Base-by-base conservation (phyloP, 2,329 filamentous ascomycete genomes). In the Penicillium psychrosexuale region DNA sequence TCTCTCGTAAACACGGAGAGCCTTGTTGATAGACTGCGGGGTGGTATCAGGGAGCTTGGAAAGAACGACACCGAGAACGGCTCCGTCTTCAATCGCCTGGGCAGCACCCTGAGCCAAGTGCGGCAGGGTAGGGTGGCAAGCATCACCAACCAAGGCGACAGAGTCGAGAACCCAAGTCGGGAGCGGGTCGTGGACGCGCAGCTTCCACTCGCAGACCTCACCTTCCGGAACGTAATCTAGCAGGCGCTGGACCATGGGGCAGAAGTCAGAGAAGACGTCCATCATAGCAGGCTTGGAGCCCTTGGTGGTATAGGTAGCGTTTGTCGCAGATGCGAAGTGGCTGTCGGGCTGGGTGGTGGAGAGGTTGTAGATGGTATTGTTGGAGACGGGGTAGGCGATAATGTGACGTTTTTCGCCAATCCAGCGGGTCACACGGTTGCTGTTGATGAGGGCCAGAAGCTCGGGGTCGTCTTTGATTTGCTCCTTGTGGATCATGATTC, bases 121-220 rank as follows among this genome's bases (percentile, higher is more conserved):
- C 0, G 84, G 84, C 0, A 86, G 75, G 2, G 84, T 87, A 0
- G 84, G 83, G 67, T 87, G 84, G 63, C 82, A 84, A 1, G 83
- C 81, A 63, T 86, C 83, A 19, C 83, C 83, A 0, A 85, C 74
- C 4, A 86, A 72, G 3, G 81, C 82, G 2, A 77, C 73, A 11
- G 71, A 75, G 11, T 78, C 78, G 36, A 81, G 72, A 0, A 84
- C 75, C 85, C 86, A 89, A 5, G 82, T 84, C 0, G 81, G 80
- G 5, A 89, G 70, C 0, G 84, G 84, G 36, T 82, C 78, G 64
- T 87, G 84, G 5, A 84, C 80, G 27, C 83, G 75, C 42, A 89
- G 72, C 60, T 84, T 84, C 83, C 85, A 89, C 67, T 88, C 84
- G 60, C 84, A 82, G 5, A 88, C 80, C 59, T 85, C 83, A n/a